These are phyloP conservation scores for Kwoniella botswanensis DNA, from an alignment of 768 basidiomycete genomes.

Conservation along the genomic window DNA sequence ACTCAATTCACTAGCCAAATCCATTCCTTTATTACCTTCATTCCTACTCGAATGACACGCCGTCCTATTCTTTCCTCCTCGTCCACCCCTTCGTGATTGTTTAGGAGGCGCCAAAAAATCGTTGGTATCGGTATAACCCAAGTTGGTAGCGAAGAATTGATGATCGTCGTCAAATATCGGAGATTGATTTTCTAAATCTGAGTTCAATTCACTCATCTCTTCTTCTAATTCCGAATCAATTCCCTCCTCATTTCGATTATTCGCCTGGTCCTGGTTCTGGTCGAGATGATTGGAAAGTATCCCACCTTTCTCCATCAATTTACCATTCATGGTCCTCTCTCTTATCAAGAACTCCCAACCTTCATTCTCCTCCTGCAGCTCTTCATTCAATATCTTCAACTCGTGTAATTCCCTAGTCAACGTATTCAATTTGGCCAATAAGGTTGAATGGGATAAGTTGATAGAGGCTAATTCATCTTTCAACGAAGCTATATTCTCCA, in stretches of 20 bases:
- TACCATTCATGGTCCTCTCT: constrained; percentile 87
- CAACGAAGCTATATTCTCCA: constrained; percentile 13
- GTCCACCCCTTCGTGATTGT: background rate
- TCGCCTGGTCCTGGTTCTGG: background rate
- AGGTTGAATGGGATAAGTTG: constrained; percentile 78
- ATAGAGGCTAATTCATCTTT: constrained; percentile 76
- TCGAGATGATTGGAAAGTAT: background rate
- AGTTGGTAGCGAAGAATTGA: constrained; percentile 17
- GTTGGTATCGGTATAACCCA: constrained; percentile 10
- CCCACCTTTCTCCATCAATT: constrained; percentile 14
- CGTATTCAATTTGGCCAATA: constrained; percentile 82
- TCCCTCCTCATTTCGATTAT: constrained; percentile 14
- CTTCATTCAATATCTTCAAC: constrained; percentile 82
- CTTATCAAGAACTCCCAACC: constrained; percentile 91
- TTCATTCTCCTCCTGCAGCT: constrained; percentile 84
- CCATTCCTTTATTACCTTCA: constrained; percentile 35
- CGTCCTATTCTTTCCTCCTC: constrained; percentile 16
- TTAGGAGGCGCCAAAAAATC: constrained; percentile 20
- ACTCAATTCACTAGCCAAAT: constrained; percentile 79
- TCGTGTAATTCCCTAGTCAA: constrained; percentile 84
- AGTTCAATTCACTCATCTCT: constrained; percentile 39
- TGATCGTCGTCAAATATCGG: constrained; percentile 37
- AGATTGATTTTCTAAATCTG: constrained; percentile 39
- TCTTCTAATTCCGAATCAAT: constrained; percentile 36
- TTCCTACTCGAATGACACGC: constrained; percentile 21